A percentile compares a stretch with the other conserved stretches of the same genome.
These are phyloP conservation scores for Polyporus arcularius DNA, from an alignment of 768 basidiomycete species.

Conservation along the genomic window DNA sequence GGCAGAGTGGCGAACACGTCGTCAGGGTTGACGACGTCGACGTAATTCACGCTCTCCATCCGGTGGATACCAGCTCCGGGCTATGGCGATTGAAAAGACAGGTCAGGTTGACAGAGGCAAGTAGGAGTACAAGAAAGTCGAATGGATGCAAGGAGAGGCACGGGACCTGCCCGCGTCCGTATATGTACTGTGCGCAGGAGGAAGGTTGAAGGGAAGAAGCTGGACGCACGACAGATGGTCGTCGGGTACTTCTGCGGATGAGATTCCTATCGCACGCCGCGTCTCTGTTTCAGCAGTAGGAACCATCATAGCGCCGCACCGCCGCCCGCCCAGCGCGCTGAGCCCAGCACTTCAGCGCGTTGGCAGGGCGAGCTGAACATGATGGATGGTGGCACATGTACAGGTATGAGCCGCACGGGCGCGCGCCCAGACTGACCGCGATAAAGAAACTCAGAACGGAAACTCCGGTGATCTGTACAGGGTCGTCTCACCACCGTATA, in stretches of 20 bases:
- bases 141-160: background rate
- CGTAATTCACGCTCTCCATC: background rate
- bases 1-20: constrained; percentile 11
- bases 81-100: background rate
- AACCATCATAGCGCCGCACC: constrained; percentile 3
- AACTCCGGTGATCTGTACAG: too few species aligned
- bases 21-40: background rate
- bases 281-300: constrained; percentile 4
- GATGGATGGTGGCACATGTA: background rate
- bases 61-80: background rate
- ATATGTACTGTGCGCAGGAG: background rate
- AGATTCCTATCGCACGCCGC: too few species aligned
- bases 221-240: background rate
- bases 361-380: background rate
- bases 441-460: too few species aligned
- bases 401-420: background rate
- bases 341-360: background rate
- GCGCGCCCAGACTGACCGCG: background rate
- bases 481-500: too few species aligned
- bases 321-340: background rate
- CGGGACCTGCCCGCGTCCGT: constrained; percentile 4
- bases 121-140: background rate
- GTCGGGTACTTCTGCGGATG: background rate
- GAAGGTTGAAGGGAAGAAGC: background rate
- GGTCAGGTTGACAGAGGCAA: background rate